Base-by-base conservation (phyloP, 805 yeast genomes). In the Tetrapisispora phaffii region DNA sequence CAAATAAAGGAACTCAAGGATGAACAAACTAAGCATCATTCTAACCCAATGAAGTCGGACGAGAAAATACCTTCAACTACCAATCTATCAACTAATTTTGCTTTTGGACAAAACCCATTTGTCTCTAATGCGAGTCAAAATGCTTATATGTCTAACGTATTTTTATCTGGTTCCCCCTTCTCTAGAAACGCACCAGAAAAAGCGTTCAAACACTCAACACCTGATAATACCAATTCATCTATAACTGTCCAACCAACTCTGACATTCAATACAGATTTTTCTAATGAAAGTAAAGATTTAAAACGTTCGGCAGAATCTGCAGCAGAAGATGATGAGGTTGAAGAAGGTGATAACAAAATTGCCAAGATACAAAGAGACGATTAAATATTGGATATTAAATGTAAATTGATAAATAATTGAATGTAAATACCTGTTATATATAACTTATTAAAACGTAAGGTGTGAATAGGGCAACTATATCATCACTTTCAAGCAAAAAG, bases 11-110 rank as follows among this genome's bases (percentile, higher is more conserved):
- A 3, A 17, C 13, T 16, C 5, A 39, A 31, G 32, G 2, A 65
- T 73, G 41, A 64, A 21, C 3, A 34, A 34, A 20, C 16, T 12
- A 19, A 20, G 12, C 13, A 66, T 41, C 73, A 13, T 9, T 29
- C 16, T 4, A 8, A 19, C 7, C 26, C 16, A 31, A 15, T 28
- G 20, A 20, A 4, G 9, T 19, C 6, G 12, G 20, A 12, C 10
- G 13, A 34, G 7, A 12, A 19, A 13, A 16, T 4, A 26, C 16
- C 17, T 3, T 13, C 9, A 17, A 29, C 26, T 13, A 15, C 23
- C 15, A 15, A 20, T 15, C 5, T 24, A 20, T 29, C 31, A 13
- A 29, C 13, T 24, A 23, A 7, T 12, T 20, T 34, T 17, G n/a
- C 19, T 23, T 29, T 29, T 39, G 34, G 28, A 13, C 20, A 39